These are phyloP conservation scores for Scutellospora calospora DNA, from an alignment of 371 early-diverging fungal genomes.

Conservation along the genomic window DNA sequence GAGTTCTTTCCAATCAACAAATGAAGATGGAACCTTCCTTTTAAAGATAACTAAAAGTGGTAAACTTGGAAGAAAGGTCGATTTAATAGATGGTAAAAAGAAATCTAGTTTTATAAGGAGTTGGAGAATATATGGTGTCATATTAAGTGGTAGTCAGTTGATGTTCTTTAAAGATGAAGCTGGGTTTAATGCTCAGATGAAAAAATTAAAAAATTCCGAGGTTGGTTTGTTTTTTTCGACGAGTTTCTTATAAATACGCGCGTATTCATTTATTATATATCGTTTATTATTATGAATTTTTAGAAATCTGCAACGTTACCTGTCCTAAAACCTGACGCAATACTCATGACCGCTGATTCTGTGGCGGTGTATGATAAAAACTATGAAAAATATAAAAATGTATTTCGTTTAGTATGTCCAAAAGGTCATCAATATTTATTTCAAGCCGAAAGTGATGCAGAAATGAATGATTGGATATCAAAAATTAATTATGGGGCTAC, in stretches of 20 bases:
- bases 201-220: not conserved
- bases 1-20: not conserved
- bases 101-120: conserved; percentile 66
- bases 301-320: conserved; percentile 50
- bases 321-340: conserved; percentile 59
- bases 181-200: conserved; percentile 48
- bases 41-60: conserved; percentile 78
- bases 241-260: not conserved
- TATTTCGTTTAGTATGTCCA: conserved; percentile 76
- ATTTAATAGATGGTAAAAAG: conserved; percentile 68
- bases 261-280: not conserved
- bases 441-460: conserved; percentile 67
- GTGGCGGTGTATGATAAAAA: conserved; percentile 74
- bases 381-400: conserved; percentile 77
- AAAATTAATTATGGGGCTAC: conserved; percentile 83
- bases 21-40: conserved; percentile 55
- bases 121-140: conserved; percentile 80
- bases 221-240: not conserved
- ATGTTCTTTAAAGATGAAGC: conserved; percentile 73
- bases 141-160: conserved; percentile 80
- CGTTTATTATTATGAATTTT: conserved; percentile 51
- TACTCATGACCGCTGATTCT: conserved; percentile 74
- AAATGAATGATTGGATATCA: conserved; percentile 84
- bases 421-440: conserved; percentile 79
- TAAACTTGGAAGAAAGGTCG: conserved; percentile 75